phyloP scores from a whole-genome alignment of 1,139 yeast genomes.

The Nadsonia commutata region DNA sequence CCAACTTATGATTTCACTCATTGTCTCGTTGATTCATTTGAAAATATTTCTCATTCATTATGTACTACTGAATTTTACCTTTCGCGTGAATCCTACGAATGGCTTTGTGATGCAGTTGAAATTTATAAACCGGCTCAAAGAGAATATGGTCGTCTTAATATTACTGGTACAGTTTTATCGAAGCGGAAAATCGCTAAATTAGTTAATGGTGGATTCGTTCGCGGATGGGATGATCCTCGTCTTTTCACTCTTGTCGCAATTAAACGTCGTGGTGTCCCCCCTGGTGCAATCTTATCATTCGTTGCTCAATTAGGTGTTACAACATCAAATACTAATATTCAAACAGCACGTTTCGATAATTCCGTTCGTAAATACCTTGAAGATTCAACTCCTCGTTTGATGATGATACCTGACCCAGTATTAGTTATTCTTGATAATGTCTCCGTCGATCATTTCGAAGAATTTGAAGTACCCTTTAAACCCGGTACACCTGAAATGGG shows the following conservation, averaged over 20 bases:
- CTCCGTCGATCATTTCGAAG: constrained; percentile 55
- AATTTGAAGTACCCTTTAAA: constrained; percentile 71
- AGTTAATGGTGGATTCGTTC: constrained; percentile 65
- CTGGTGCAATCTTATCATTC: constrained; percentile 92
- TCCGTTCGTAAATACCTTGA: constrained; percentile 81
- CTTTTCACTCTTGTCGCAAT: constrained; percentile 87
- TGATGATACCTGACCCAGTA: constrained; percentile 84
- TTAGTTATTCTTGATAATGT: constrained; percentile 73
- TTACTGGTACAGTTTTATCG: constrained; percentile 87
- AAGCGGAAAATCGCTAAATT: constrained; percentile 91
- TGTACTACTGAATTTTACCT: constrained; percentile 91
- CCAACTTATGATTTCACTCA: constrained; percentile 98
- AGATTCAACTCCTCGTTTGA: constrained; percentile 82
- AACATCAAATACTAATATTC: constrained; percentile 82
- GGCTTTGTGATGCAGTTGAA: constrained; percentile 93
- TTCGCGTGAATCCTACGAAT: constrained; percentile 90
- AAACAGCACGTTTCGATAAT: constrained; percentile 75
- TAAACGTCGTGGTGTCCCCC: constrained; percentile 96
- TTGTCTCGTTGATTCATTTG: constrained; percentile 95
- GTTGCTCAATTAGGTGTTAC: constrained; percentile 95
- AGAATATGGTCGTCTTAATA: constrained; percentile 91
- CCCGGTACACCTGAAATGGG: constrained; percentile 71
- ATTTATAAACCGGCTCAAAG: constrained; percentile 98
- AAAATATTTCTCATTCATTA: constrained; percentile 85
- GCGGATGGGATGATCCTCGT: constrained; percentile 99